Conservation (phyloP, 345 rosid genomes). For the Euphorbia pulcherrima region DNA sequence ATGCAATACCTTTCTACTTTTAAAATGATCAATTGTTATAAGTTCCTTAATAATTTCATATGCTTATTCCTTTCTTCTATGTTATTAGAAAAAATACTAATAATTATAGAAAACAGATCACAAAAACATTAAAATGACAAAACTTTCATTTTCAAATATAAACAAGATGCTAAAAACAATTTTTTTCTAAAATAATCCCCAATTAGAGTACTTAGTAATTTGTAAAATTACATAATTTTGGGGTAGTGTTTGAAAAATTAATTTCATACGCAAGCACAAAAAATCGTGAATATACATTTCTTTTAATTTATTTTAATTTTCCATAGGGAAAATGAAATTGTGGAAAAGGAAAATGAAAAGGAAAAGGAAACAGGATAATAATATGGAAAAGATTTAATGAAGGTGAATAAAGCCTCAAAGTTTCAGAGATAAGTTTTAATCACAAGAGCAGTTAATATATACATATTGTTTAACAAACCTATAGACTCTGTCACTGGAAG, state of each 20-base stretch:
- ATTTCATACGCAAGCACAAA: not conserved
- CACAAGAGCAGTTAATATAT: not conserved
- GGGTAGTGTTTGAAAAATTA: not conserved
- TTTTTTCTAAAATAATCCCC: not conserved
- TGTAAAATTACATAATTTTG: not conserved
- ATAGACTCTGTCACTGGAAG: slow-evolving; percentile 85
- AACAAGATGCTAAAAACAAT: not conserved
- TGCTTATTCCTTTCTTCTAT: no score
- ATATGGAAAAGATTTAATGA: not conserved
- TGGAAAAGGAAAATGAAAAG: slow-evolving; percentile 3
- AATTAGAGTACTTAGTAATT: not conserved
- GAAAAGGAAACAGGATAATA: not conserved
- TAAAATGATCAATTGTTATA: no score
- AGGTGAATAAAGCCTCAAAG: not conserved
- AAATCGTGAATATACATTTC: not conserved
- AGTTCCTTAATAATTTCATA: no score
- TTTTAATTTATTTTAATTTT: no score
- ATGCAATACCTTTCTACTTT: not conserved
- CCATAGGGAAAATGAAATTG: not conserved
- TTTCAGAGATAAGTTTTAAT: not conserved
- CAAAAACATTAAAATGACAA: not conserved
- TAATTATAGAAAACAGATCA: no score
- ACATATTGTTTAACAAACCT: slow-evolving; percentile 49
- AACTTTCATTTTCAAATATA: not conserved
- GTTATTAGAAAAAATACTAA: no score